Evolutionary conservation across 1,139 yeast genomes (phyloP).

Genomic region (Yamadazyma sp.): DNA sequence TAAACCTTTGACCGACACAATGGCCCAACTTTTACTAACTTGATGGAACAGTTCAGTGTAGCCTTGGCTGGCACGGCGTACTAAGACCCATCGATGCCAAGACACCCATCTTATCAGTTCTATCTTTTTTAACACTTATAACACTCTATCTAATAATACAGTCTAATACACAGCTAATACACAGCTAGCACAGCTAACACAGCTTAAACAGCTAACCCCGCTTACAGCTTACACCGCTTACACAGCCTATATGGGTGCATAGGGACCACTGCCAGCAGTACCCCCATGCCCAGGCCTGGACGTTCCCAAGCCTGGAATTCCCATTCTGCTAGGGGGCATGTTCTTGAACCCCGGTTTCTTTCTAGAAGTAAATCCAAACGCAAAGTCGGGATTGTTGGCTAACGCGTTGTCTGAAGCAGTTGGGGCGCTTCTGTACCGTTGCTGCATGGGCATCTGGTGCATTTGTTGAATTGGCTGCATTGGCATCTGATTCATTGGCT

Average conservation of each 20-base stretch:
- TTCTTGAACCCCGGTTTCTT: constrained; percentile 17
- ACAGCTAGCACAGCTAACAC: too few relatives aligned
- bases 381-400: constrained; percentile 54
- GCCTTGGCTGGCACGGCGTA: too few relatives aligned
- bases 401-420: constrained; percentile 51
- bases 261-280: constrained; percentile 18
- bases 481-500: background rate
- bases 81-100: too few relatives aligned
- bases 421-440: constrained; percentile 16
- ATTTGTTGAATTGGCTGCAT: background rate
- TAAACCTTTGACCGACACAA: too few relatives aligned
- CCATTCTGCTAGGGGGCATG: constrained; percentile 13
- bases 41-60: too few relatives aligned
- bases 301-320: constrained; percentile 11
- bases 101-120: too few relatives aligned
- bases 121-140: too few relatives aligned
- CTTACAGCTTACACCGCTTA: too few relatives aligned
- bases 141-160: too few relatives aligned
- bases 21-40: too few relatives aligned
- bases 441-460: constrained; percentile 3
- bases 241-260: constrained; percentile 14
- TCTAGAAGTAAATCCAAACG: constrained; percentile 28
- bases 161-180: too few relatives aligned
- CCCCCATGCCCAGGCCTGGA: constrained; percentile 11
- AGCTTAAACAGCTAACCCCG: too few relatives aligned